Percentiles rank a stretch among this genome's conserved stretches.
Evolutionary conservation across 2,329 filamentous ascomycete genomes (phyloP).

Genomic region (Thelonectria blattea): DNA sequence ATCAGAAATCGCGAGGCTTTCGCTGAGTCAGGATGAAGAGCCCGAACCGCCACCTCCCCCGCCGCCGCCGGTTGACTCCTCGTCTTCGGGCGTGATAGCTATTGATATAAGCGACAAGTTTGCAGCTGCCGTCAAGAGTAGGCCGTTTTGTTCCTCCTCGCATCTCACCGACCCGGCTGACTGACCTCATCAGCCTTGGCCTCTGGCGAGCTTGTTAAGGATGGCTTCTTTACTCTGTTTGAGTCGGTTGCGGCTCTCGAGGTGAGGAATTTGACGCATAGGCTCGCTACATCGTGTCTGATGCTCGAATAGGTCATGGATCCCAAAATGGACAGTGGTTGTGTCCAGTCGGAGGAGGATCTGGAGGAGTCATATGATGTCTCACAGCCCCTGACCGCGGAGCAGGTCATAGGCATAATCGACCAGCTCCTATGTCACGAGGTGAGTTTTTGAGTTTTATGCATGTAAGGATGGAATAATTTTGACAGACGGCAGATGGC

Average conservation of each 20-base stretch:
- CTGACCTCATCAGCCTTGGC: conserved; percentile 63
- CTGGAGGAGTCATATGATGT: conserved; percentile 85
- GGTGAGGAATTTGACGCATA: conserved; percentile 86
- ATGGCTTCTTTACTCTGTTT: conserved; percentile 92
- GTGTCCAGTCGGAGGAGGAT: conserved; percentile 76
- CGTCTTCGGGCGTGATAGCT: conserved; percentile 58
- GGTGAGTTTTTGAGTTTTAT: conserved; percentile 59
- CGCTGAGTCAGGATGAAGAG: conserved; percentile 45
- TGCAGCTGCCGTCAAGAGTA: conserved; percentile 58
- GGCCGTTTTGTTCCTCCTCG: conserved; percentile 27
- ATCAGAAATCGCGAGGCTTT: conserved; percentile 52
- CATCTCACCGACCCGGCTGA: conserved; percentile 32
- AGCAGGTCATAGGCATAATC: conserved; percentile 90
- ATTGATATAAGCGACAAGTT: conserved; percentile 66
- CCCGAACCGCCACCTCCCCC: conserved; percentile 41
- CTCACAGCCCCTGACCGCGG: conserved; percentile 68
- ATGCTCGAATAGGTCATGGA: conserved; percentile 82
- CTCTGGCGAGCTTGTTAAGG: conserved; percentile 87
- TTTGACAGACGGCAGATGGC: conserved; percentile 69
- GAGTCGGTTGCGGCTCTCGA: conserved; percentile 90
- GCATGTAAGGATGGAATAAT: too few relatives aligned
- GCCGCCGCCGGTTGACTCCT: conserved; percentile 50
- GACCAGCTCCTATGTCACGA: conserved; percentile 91
- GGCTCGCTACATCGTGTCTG: conserved; percentile 61
- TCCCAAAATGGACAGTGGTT: conserved; percentile 97